Conservation (phyloP, 2,329 filamentous ascomycete species). For the Acrodontium crateriforme region DNA sequence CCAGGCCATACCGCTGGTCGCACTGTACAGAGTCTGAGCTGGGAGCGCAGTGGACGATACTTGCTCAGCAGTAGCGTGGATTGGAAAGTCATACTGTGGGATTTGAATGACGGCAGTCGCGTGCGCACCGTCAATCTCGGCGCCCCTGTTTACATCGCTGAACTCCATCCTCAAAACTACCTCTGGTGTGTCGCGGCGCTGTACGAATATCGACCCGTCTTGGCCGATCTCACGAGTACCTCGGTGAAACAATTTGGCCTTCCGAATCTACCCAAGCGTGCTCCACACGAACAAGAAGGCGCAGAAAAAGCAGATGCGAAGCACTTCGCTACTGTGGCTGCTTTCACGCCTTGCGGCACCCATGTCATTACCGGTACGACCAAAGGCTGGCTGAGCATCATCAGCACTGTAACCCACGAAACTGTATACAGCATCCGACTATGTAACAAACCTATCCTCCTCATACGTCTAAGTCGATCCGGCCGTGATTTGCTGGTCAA, state of each 20-base stretch:
- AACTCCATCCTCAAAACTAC: constrained; percentile 81
- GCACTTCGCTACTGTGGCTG: constrained; percentile 82
- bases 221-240: constrained; percentile 50
- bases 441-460: constrained; percentile 75
- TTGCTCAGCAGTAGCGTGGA: constrained; percentile 87
- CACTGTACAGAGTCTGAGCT: constrained; percentile 88
- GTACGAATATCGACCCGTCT: constrained; percentile 81
- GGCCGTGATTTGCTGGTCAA: constrained; percentile 85
- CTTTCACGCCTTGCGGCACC: constrained; percentile 73
- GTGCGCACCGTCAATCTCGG: constrained; percentile 81
- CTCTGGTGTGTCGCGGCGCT: constrained; percentile 79
- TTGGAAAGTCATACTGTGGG: constrained; percentile 95
- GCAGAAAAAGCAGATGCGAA: constrained; percentile 87
- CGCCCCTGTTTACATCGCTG: constrained; percentile 87
- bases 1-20: constrained; percentile 65
- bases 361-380: constrained; percentile 88
- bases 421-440: constrained; percentile 85
- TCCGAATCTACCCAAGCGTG: constrained; percentile 67
- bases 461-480: constrained; percentile 69
- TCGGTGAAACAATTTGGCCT: constrained; percentile 55
- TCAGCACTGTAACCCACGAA: constrained; percentile 65
- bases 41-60: constrained; percentile 85
- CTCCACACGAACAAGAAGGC: constrained; percentile 55
- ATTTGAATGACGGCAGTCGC: constrained; percentile 58
- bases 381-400: constrained; percentile 92